Evolutionary conservation across 768 basidiomycete species (phyloP), one percentile per base, ranked within the genome.

Genomic region (Phaeotremella fagi): DNA sequence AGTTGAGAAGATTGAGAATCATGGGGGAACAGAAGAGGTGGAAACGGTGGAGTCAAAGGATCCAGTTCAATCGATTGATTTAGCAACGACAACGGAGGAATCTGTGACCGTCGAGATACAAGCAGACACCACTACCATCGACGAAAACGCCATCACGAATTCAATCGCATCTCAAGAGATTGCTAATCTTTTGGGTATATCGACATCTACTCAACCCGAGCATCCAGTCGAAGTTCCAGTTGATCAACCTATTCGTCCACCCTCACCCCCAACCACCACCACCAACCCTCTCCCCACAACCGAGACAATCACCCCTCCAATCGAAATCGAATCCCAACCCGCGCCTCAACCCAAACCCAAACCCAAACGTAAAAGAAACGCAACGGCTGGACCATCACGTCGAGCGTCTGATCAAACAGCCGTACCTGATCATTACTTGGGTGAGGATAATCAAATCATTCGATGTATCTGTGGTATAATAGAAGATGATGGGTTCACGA

Each of bases 401-500:
- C 48, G 53, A 18, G 60, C 66, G 4, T 22, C 55, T 4, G 56
- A 53, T 42, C 45, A 37, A 3, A 7, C 16, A 12, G 37, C 46
- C 7, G 15, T 43, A 27, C 68, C 62, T 2, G 42, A 54, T 1
- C 68, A 70, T 47, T 70, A 52, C 33, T 45, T 70, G 29, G 68
- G 68, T 20, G 62, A 70, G 41, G 82, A 79, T 68, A 75, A 70
- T 46, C 53, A 58, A n/a, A 45, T 63, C 6, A 71, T 71, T 35
- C 49, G 75, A 42, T 91, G 89, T 70, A 85, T 88, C 54, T 91
- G 88, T 72, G 83, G 82, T 4, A 81, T 81, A 55, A 75, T 79
- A 42, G 79, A 82, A 66, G 89, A 89, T 74, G 88, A 89, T 70
- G 88, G 88, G 20, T 87, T 85, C 71, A 85, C 83, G 9, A 87